These are phyloP conservation scores for Ormosia semicastrata DNA, from an alignment of 306 rosid genomes.

Conservation along the genomic window DNA sequence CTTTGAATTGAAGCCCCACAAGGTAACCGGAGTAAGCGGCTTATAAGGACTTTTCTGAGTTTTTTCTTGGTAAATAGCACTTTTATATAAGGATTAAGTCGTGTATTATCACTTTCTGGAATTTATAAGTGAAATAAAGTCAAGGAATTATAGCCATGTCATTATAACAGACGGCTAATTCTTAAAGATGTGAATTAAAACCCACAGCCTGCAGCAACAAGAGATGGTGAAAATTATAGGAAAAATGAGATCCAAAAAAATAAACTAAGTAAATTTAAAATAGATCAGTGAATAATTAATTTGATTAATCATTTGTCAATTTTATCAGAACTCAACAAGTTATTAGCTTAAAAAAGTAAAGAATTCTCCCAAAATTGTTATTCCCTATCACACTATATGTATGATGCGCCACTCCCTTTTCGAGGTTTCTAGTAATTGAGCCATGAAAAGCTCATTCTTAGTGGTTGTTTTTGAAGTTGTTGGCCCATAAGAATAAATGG, in stretches of 20 bases:
- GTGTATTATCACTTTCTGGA: not conserved
- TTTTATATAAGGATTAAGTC: not conserved
- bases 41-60: not conserved
- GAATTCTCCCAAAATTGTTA: not conserved
- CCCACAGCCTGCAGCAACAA: not conserved
- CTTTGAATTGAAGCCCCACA: conserved; percentile 4
- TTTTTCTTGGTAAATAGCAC: not conserved
- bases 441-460: conserved; percentile 11
- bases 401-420: not conserved
- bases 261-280: not conserved
- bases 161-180: not conserved
- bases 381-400: not conserved
- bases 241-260: not conserved
- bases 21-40: not conserved
- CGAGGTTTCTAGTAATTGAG: not conserved
- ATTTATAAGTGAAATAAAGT: not conserved
- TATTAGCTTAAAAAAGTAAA: not conserved
- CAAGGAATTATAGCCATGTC: not conserved
- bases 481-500: conserved; percentile 14
- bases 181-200: not conserved
- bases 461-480: not conserved
- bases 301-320: not conserved
- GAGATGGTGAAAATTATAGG: not conserved
- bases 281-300: not conserved
- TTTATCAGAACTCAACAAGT: not conserved